Base-by-base conservation (phyloP, 2,329 filamentous ascomycete species). In the Byssoonygena ceratinophila region DNA sequence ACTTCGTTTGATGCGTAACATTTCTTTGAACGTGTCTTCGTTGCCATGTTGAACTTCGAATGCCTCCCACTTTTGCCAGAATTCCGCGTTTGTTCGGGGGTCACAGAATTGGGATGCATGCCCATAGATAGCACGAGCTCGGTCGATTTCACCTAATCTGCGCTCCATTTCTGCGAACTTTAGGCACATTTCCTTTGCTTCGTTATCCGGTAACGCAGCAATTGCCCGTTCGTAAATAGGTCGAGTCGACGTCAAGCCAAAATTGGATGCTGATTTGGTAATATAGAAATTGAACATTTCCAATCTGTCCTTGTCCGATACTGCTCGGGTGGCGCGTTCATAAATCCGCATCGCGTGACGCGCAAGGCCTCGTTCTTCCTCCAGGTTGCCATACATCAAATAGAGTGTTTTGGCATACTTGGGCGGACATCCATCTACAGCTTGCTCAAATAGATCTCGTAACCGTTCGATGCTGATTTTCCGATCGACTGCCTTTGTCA, bases 231-330 rank as follows among this genome's bases (percentile, higher is more conserved):
- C 92, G 74, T 98, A 98, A 61, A 98, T 98, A 0, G 88, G 84
- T 48, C 92, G 77, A 2, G 92, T 96, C 0, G 92, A 97, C 0
- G 92, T 90, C 48, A 98, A 79, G 29, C 94, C 92, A 64, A 98
- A 98, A 70, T 98, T 98, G 18, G 89, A 94, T 1, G 92, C 92
- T 0, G 90, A 96, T 68, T 98, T 97, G 54, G 91, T 97, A 65
- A 98, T 96, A 74, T 98, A 98, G 66, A 97, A 95, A 68, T 95
- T 92, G 74, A 96, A 98, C 90, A 98, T 96, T 63, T 95, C 89
- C 55, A 90, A 84, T 49, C 89, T 80, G 68, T 98, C 91, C 63
- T 96, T 91, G 63, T 98, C 92, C 12, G 87, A 84, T 2, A 98
- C 94, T 11, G 91, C 90, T 29, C 92, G 82, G 4, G 92, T 98